Base-by-base conservation (phyloP, 768 basidiomycete species). In the Rubroboletus pulcherrimus region DNA sequence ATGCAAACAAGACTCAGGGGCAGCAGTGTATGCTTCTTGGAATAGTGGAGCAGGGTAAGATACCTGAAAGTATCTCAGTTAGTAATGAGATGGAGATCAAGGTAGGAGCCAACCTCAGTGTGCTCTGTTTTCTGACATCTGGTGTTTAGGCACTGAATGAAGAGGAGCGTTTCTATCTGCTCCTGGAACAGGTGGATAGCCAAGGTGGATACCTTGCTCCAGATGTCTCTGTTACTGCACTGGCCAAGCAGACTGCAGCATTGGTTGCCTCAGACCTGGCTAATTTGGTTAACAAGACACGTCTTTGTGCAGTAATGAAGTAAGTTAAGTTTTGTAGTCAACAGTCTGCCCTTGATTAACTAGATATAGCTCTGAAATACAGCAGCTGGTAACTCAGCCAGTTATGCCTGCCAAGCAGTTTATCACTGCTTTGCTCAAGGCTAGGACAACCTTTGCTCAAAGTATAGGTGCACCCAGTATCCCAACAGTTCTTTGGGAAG, bases 381-480 rank as follows among this genome's bases (percentile, higher is more conserved):
- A 31, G 7, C 37, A 60, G n/a, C 3, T 47, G 19, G 48, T 37
- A 17, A 24, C 37, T 41, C 74, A 30, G 29, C 55, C 50, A 52
- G 49, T 60, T 5, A 37, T 69, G n/a, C 64, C 63, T 19, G 77
- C 78, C 0, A 75, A 76, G 40, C 93, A 98, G 66, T 87, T 98
- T 63, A 81, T 87, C 4, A 54, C 61, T 15, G 93, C 92, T 0
- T 76, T 98, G 19, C 77, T 78, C 12, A 81, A 85, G 57, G 88
- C 89, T 12, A 78, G 93, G 51, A 74, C 81, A 10, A 81, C 88
- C 0, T 95, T 95, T 70, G 89, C 91, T 8, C 91, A 94, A 67
- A 92, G 82, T 65, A 96, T 98, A 56, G 96, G 95, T n/a, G 93
- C 93, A 26, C 97, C 97, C 0, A 94, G 89, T 62, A 99, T 99